phyloP scores from a whole-genome alignment of 2,329 filamentous ascomycete genomes.

The Sporothrix brunneoviolacea region DNA sequence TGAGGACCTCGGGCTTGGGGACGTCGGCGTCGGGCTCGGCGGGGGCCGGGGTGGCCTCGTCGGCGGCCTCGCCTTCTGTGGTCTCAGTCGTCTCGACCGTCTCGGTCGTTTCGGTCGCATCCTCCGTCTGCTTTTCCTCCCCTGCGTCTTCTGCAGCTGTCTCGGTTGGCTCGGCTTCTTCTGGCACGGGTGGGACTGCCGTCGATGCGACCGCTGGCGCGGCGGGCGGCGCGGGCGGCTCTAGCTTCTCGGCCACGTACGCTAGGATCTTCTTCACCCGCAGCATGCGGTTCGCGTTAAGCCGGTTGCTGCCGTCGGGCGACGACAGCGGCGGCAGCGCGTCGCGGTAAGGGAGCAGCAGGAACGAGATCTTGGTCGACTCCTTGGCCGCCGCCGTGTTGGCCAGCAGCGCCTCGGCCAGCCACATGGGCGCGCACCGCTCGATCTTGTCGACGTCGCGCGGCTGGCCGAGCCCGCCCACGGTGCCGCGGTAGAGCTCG shows the following conservation, averaged over 20 bases:
- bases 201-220: neutral
- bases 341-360: conserved; percentile 75
- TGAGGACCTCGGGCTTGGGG: conserved; percentile 50
- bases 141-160: too few species aligned
- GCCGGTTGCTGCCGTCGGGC: conserved; percentile 62
- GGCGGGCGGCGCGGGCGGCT: conserved; percentile 29
- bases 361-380: conserved; percentile 92
- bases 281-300: conserved; percentile 96
- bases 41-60: too few species aligned
- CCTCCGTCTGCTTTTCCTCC: neutral
- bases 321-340: conserved; percentile 67
- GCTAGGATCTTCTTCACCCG: conserved; percentile 88
- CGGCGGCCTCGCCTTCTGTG: too few species aligned
- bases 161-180: neutral
- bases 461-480: conserved; percentile 58
- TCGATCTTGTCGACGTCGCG: conserved; percentile 77
- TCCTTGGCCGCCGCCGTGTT: conserved; percentile 82
- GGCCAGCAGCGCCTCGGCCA: conserved; percentile 78
- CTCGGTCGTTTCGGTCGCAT: conserved; percentile 22
- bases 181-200: too few species aligned
- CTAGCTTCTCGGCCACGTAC: conserved; percentile 89
- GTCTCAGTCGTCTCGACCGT: conserved; percentile 13
- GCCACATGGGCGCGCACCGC: conserved; percentile 81
- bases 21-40: conserved; percentile 39
- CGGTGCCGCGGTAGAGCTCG: conserved; percentile 86